These are phyloP conservation scores for Aspergillus sclerotialis DNA, from an alignment of 2,329 filamentous ascomycete species.

Conservation along the genomic window DNA sequence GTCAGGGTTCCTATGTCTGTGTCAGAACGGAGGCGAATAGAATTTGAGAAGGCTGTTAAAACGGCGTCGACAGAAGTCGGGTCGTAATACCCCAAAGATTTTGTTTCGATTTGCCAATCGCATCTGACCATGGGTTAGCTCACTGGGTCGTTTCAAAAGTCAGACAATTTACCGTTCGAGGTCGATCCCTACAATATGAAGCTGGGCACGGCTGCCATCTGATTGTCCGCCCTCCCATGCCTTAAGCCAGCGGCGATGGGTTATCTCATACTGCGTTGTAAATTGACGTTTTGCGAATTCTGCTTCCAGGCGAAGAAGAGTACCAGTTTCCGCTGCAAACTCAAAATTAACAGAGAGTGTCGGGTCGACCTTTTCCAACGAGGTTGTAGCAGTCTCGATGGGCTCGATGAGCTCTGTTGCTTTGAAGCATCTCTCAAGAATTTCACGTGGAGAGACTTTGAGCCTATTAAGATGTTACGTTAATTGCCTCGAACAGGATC, in stretches of 20 bases:
- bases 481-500: not conserved
- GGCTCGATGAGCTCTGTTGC: slow-evolving; percentile 23
- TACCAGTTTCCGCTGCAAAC: slow-evolving; percentile 23
- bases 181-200: slow-evolving; percentile 32
- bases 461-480: slow-evolving; percentile 15
- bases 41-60: slow-evolving; percentile 23
- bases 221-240: slow-evolving; percentile 14
- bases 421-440: slow-evolving; percentile 22
- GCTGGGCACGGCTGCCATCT: slow-evolving; percentile 17
- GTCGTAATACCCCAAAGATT: slow-evolving; percentile 30
- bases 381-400: slow-evolving; percentile 12
- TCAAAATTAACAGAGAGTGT: slow-evolving; percentile 37
- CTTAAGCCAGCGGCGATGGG: slow-evolving; percentile 29
- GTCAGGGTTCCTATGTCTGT: slow-evolving; percentile 15
- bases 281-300: slow-evolving; percentile 24
- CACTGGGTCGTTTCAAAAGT: not conserved
- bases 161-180: slow-evolving; percentile 24
- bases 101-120: slow-evolving; percentile 37
- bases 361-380: slow-evolving; percentile 19
- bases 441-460: slow-evolving; percentile 13
- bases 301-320: slow-evolving; percentile 31
- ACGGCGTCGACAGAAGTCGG: slow-evolving; percentile 18
- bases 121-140: slow-evolving; percentile 19
- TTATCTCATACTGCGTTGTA: slow-evolving; percentile 26
- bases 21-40: slow-evolving; percentile 17